These are phyloP conservation scores for Cladochytrium replicatum DNA, from an alignment of 192 early-diverging fungal genomes.

Conservation along the genomic window DNA sequence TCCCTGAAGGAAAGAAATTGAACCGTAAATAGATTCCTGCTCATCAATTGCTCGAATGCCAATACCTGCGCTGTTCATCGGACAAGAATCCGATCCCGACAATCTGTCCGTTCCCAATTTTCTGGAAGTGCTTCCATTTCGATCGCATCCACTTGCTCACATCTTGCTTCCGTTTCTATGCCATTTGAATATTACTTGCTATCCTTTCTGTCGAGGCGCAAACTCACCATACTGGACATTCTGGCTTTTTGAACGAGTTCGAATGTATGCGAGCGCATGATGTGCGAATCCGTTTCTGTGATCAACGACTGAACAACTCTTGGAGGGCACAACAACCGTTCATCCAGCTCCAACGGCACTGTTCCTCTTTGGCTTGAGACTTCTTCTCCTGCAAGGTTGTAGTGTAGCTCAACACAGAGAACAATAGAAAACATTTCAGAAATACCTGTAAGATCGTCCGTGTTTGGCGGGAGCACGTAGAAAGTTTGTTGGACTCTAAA, in stretches of 20 bases:
- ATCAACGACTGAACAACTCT: conserved; percentile 30
- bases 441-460: conserved; percentile 25
- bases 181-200: no score
- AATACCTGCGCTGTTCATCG: conserved; percentile 34
- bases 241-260: conserved; percentile 37
- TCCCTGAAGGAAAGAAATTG: conserved; percentile 7
- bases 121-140: conserved; percentile 35
- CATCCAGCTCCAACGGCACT: conserved; percentile 25
- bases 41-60: no score
- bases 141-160: conserved; percentile 41
- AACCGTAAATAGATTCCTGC: conserved; percentile 1
- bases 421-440: no score
- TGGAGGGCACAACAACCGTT: conserved; percentile 10
- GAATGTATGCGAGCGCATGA: conserved; percentile 40
- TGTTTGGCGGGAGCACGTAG: conserved; percentile 15
- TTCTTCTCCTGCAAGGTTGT: no score
- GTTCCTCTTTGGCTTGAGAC: no score
- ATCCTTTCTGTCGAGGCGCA: no score
- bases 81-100: conserved; percentile 24
- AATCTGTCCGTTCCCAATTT: conserved; percentile 30
- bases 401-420: no score
- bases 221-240: conserved; percentile 14
- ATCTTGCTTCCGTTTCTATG: conserved; percentile 39
- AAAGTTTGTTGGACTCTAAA: conserved; percentile 33
- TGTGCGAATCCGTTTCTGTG: conserved; percentile 33